These are phyloP conservation scores for Pythium sp. DNA, from an alignment of 352 stramenopile genomes.

Conservation along the genomic window DNA sequence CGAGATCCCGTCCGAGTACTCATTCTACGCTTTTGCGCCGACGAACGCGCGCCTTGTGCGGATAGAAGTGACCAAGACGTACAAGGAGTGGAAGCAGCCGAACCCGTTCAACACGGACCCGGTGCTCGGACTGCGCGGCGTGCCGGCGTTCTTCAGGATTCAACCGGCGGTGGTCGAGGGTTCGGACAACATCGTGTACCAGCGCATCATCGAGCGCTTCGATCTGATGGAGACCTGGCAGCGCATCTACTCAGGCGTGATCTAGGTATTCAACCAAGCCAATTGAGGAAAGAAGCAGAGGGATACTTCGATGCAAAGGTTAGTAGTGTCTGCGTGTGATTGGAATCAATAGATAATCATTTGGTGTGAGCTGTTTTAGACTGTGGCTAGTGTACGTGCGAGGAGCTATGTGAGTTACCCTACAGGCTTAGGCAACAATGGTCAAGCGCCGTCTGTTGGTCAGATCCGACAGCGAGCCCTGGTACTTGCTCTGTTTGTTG, in stretches of 20 bases:
- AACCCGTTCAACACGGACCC: conserved; percentile 58
- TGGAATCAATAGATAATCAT: conserved; percentile 5
- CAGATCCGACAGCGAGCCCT: not conserved
- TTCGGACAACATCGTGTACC: conserved; percentile 31
- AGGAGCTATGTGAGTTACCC: not conserved
- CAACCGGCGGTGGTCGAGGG: conserved; percentile 6
- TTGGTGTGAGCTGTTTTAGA: not conserved
- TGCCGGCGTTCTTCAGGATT: conserved; percentile 54
- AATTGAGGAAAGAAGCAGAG: no score
- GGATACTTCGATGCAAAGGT: not conserved
- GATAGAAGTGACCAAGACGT: conserved; percentile 61
- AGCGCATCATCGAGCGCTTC: conserved; percentile 46
- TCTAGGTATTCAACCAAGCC: not conserved
- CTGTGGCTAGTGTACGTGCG: not conserved
- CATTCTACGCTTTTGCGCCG: conserved; percentile 68
- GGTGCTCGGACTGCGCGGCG: conserved; percentile 45
- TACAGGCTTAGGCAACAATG: not conserved
- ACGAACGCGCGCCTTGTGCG: conserved; percentile 51
- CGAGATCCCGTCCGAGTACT: conserved; percentile 68
- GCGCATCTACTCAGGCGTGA: conserved; percentile 28
- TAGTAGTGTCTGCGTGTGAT: conserved; percentile 1
- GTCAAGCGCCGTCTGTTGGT: conserved; percentile 1
- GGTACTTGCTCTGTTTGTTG: conserved; percentile 12
- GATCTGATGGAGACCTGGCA: conserved; percentile 44
- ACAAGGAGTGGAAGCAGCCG: conserved; percentile 58